Evolutionary conservation across 208 protist species (phyloP).

Genomic region (Novymonas esmeraldas): DNA sequence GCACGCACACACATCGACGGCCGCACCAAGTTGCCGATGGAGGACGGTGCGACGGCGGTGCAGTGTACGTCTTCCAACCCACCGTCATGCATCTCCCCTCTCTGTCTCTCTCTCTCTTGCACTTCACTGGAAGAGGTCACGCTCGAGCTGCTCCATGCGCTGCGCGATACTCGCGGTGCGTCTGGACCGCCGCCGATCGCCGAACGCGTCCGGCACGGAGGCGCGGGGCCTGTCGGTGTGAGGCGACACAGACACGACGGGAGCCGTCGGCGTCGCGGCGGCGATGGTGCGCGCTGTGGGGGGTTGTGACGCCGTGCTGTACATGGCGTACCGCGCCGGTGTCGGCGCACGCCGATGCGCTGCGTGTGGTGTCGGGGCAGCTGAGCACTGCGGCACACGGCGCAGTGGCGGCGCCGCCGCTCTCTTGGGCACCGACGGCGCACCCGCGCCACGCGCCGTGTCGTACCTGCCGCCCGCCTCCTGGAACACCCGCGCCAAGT

Average conservation of each 20-base stretch:
- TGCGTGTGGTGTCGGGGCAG: background rate
- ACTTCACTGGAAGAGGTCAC: conserved; percentile 32
- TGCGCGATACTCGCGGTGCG: conserved; percentile 36
- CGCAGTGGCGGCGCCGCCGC: background rate
- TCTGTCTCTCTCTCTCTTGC: background rate
- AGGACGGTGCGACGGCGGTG: no score
- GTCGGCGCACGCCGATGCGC: background rate
- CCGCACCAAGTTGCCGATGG: no score
- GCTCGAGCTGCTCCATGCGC: conserved; percentile 50
- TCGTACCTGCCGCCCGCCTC: conserved; percentile 6
- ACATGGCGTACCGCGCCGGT: conserved; percentile 37
- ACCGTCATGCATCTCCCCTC: no score
- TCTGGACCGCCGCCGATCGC: conserved; percentile 26
- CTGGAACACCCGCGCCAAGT: conserved; percentile 13
- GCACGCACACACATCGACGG: no score
- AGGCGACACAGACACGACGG: background rate
- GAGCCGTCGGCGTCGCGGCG: background rate
- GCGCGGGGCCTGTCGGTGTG: background rate
- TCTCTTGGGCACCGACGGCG: background rate
- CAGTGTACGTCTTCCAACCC: no score
- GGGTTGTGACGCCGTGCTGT: conserved; percentile 18
- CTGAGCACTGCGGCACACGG: background rate
- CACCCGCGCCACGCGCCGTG: no score
- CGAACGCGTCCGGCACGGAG: conserved; percentile 11
- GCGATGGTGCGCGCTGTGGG: background rate